These are phyloP conservation scores for Penicillium thymicola DNA, from an alignment of 2,329 filamentous ascomycete genomes.

Conservation along the genomic window DNA sequence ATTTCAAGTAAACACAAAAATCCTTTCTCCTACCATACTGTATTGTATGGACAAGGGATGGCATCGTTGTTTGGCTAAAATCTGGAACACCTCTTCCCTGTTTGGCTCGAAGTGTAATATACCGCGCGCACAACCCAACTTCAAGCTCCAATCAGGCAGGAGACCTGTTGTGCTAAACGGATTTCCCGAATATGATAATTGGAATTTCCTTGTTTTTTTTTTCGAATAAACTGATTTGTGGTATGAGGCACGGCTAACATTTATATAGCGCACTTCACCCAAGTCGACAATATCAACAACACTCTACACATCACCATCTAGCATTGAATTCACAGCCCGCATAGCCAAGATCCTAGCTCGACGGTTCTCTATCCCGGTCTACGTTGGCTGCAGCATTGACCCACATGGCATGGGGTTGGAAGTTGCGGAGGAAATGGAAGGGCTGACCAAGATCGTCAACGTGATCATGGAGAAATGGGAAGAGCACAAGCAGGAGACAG, in stretches of 20 bases:
- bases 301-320: conserved; percentile 68
- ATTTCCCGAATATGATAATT: not conserved
- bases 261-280: conserved; percentile 38
- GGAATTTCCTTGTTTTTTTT: not conserved
- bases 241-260: conserved; percentile 7
- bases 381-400: conserved; percentile 84
- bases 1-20: not conserved
- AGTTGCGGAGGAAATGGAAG: conserved; percentile 92
- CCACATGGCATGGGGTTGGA: conserved; percentile 73
- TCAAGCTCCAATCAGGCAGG: not conserved
- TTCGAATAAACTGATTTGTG: not conserved
- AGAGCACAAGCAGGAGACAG: conserved; percentile 6
- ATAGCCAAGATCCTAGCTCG: conserved; percentile 80
- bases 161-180: not conserved
- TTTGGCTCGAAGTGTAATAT: not conserved
- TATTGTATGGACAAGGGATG: not conserved
- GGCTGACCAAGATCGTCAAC: conserved; percentile 70
- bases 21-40: not conserved
- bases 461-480: conserved; percentile 56
- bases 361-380: conserved; percentile 70
- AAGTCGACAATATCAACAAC: conserved; percentile 67
- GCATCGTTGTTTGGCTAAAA: not conserved
- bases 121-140: not conserved
- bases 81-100: not conserved
- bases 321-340: conserved; percentile 81